Evolutionary conservation across 352 stramenopile species (phyloP).

Genomic region (Pythium plurisporium): DNA sequence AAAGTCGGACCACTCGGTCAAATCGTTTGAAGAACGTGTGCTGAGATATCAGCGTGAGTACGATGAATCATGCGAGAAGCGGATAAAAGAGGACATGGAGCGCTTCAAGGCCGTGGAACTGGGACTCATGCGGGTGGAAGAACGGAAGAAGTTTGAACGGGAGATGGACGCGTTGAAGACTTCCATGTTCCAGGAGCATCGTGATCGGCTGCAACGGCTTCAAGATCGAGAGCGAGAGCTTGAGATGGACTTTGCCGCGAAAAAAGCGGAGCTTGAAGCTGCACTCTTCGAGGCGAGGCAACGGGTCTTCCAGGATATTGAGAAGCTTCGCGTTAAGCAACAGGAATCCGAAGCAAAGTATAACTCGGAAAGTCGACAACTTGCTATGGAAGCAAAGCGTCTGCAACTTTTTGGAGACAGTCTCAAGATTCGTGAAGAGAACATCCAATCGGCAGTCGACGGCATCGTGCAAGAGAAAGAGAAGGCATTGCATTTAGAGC

Average conservation of each 20-base stretch:
- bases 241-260: slow-evolving; percentile 48
- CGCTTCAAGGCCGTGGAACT: slow-evolving; percentile 52
- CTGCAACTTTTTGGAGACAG: slow-evolving; percentile 46
- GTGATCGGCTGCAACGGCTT: slow-evolving; percentile 35
- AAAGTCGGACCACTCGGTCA: slow-evolving; percentile 28
- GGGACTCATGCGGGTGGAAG: slow-evolving; percentile 50
- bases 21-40: slow-evolving; percentile 57
- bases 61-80: slow-evolving; percentile 50
- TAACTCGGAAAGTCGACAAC: slow-evolving; percentile 40
- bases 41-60: slow-evolving; percentile 66
- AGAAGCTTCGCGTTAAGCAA: slow-evolving; percentile 49
- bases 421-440: slow-evolving; percentile 39
- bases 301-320: slow-evolving; percentile 59
- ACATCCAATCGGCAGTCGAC: slow-evolving; percentile 35
- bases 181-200: slow-evolving; percentile 47
- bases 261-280: slow-evolving; percentile 49
- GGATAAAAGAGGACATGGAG: slow-evolving; percentile 49
- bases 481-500: slow-evolving; percentile 38
- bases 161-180: slow-evolving; percentile 42
- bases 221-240: slow-evolving; percentile 57
- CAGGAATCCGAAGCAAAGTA: slow-evolving; percentile 45
- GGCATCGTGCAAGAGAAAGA: slow-evolving; percentile 49
- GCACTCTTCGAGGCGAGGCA: slow-evolving; percentile 66
- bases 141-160: slow-evolving; percentile 45
- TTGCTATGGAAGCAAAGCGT: slow-evolving; percentile 40